Base-by-base conservation (phyloP, 2,329 filamentous ascomycete species). In the Aspergillus vadensis region DNA sequence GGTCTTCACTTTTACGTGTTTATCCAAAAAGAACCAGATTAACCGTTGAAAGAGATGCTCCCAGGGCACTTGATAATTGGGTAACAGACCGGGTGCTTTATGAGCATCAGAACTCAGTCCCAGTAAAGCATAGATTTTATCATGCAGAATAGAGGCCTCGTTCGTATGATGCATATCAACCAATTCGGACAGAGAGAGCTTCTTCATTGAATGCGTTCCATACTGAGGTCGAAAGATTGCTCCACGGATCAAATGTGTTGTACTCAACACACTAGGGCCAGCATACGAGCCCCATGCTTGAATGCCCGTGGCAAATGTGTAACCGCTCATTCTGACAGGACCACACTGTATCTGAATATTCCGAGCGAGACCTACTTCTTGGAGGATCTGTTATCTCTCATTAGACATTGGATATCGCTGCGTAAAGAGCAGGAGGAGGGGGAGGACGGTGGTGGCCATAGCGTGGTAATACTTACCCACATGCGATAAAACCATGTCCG, bases 51-150 rank as follows among this genome's bases (percentile, higher is more conserved):
- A 36, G 8, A 58, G 12, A 14, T 15, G 19, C 7, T 32, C 8
- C 55, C 38, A 58, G 41, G 47, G n/a, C 15, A 58, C 30, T n/a
- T 58, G 6, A 19, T 52, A 58, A 8, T 52, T 17, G 21, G 47
- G 47, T 41, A 17, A 9, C 12, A 51, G 47, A 2, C 14, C 43
- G 0, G 44, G 10, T 8, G 15, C 21, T 12, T 23, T 6, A 10
- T 27, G 49, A 5, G 32, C 6, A 21, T 52, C 49, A n/a, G 49
- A 36, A 19, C 49, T 32, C 27, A 52, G 17, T 3, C 49, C 49
- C 9, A 52, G 49, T 17, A 52, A 38, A 15, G 49, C 30, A 52
- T 36, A 38, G 9, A 52, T 14, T 30, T 52, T 52, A 17, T 52
- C 49, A 17, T 52, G 49, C n/a, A 19, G 14, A 5, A 14, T 32